Base-by-base conservation (phyloP, 2,329 filamentous ascomycete species). In the Dactylellina haptotyla region DNA sequence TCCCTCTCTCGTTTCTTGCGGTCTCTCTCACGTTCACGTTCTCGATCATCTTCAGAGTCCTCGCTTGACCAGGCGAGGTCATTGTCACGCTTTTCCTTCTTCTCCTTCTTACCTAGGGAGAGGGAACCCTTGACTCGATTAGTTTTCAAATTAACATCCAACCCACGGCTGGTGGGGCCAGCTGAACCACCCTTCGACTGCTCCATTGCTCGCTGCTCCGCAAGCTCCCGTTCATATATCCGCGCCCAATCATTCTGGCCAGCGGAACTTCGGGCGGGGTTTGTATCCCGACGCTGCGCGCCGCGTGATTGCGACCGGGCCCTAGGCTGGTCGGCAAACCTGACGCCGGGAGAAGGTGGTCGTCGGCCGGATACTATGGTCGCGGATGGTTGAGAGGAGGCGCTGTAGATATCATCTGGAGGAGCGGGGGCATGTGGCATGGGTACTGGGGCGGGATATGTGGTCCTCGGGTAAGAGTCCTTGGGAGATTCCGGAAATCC, bases 401-500 rank as follows among this genome's bases (percentile, higher is more conserved):
- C 4, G 26, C 67, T 56, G 28, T 59, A 72, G 3, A 37, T 18
- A 59, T 72, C 59, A 37, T 65, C 67, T 18, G 67, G 67, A 43
- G 67, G 67, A 23, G 67, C 67, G 56, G 67, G 67, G 9, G 67
- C 67, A 43, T 59, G 53, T 16, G 67, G 67, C 67, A 65, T 72
- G 23, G 67, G 25, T 23, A 59, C 45, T 12, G 66, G 34, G 16
- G 51, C 51, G 20, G 51, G 54, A 37, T 64, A 65, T 14, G 48
- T 37, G 10, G 58, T 64, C 20, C 67, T 72, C 32, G 67, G 67
- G 43, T 72, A 65, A 23, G 58, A 46, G 34, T 65, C 59, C 32
- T 65, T 65, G 26, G 67, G 67, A 30, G 67, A 72, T 54, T 72
- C 67, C 18, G 67, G 67, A 34, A 59, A 72, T 20, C 67, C 67